Evolutionary conservation across 2,329 filamentous ascomycete species (phyloP).

Genomic region (Tolypocladium sp.): DNA sequence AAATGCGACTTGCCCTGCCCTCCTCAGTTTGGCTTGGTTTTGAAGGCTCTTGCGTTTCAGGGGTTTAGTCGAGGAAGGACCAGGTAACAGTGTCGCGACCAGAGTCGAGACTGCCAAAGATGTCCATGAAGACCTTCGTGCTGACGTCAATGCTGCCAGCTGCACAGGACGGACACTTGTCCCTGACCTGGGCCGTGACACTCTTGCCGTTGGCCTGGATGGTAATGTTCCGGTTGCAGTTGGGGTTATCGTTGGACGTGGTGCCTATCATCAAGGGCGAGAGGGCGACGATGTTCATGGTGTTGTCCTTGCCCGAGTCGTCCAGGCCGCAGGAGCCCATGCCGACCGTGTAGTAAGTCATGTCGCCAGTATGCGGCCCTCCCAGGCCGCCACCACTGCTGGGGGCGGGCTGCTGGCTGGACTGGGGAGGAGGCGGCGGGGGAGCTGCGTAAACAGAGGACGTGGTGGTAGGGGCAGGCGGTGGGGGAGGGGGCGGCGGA

Average conservation of each 20-base stretch:
- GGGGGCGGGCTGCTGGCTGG: background rate
- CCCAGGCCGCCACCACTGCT: constrained; percentile 1
- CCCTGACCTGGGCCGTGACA: constrained; percentile 50
- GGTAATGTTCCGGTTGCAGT: constrained; percentile 61
- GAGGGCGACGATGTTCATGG: constrained; percentile 60
- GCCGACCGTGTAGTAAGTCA: constrained; percentile 67
- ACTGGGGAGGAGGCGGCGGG: constrained; percentile 3
- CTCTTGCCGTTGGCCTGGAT: constrained; percentile 52
- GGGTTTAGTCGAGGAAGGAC: constrained; percentile 34
- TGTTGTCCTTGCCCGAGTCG: constrained; percentile 44
- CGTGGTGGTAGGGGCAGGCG: constrained; percentile 10
- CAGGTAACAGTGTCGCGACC: constrained; percentile 35
- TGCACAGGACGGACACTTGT: constrained; percentile 48
- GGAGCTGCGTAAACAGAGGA: constrained; percentile 6
- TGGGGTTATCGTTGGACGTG: constrained; percentile 56
- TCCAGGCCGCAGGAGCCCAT: constrained; percentile 59
- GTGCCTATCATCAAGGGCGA: constrained; percentile 54
- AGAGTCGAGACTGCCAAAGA: constrained; percentile 35
- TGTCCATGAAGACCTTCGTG: constrained; percentile 42
- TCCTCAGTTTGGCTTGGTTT: background rate
- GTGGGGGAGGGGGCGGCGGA: constrained; percentile 5
- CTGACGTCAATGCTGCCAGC: constrained; percentile 46
- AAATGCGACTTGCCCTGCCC: background rate
- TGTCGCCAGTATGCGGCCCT: constrained; percentile 45
- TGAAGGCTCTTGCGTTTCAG: background rate